These are phyloP conservation scores for Furcasterigmium furcatum DNA, from an alignment of 2,329 filamentous ascomycete species.

Conservation along the genomic window DNA sequence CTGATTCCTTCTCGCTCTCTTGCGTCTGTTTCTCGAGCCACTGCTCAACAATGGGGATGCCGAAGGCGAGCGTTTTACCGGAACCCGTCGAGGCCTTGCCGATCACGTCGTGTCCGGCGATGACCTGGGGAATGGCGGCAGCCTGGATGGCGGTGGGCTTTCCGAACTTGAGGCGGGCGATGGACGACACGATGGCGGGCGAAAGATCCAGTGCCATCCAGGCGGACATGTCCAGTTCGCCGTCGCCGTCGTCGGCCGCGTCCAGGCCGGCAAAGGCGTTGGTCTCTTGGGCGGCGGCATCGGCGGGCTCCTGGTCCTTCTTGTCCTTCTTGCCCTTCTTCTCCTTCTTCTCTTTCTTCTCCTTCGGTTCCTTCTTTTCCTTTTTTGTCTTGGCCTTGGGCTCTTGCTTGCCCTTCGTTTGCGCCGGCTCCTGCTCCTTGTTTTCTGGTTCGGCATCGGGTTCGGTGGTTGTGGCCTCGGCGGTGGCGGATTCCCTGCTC, in stretches of 20 bases:
- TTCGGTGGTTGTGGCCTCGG: slow-evolving; percentile 7
- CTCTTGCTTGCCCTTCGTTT: slow-evolving; percentile 20
- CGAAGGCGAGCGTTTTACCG: slow-evolving; percentile 93
- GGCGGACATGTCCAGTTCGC: slow-evolving; percentile 68
- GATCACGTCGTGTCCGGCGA: slow-evolving; percentile 84
- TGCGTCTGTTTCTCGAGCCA: slow-evolving; percentile 57
- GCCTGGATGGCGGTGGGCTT: slow-evolving; percentile 81
- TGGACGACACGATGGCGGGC: slow-evolving; percentile 64
- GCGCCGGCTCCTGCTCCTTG: slow-evolving; percentile 16
- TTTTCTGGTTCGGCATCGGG: slow-evolving; percentile 27
- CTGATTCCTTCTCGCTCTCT: slow-evolving; percentile 14
- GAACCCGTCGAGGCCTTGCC: slow-evolving; percentile 96
- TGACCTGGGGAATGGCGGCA: slow-evolving; percentile 75
- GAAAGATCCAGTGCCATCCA: slow-evolving; percentile 78
- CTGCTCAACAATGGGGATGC: slow-evolving; percentile 84
- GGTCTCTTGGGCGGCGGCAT: slow-evolving; percentile 37
- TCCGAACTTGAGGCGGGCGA: slow-evolving; percentile 76
- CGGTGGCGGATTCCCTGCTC: not conserved
- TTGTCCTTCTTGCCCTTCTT: slow-evolving; percentile 17
- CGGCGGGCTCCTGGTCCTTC: slow-evolving; percentile 24
- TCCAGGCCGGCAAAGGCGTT: slow-evolving; percentile 55
- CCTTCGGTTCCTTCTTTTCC: slow-evolving; percentile 28
- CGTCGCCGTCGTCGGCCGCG: slow-evolving; percentile 52
- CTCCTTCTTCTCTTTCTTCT: slow-evolving; percentile 18
- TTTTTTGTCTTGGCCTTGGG: slow-evolving; percentile 19